Evolutionary conservation across 163 green algal genomes (phyloP).

Genomic region (Smithsoniella earleae): DNA sequence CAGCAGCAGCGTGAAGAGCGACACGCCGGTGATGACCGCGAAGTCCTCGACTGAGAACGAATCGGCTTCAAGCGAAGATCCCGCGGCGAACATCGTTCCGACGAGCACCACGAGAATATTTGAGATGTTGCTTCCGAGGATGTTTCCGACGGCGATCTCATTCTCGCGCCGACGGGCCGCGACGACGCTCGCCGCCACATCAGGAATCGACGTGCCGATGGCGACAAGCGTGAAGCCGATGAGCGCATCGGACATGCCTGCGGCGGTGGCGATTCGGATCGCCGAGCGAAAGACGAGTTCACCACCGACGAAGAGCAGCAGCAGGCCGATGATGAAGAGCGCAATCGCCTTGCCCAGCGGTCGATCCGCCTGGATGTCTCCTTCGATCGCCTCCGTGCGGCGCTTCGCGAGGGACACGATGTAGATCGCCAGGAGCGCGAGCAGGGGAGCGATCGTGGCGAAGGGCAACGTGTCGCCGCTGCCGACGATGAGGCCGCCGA

Average conservation of each 20-base stretch:
- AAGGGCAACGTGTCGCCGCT: no score
- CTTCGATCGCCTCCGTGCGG: no score
- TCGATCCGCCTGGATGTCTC: neutral
- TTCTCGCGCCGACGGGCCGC: neutral
- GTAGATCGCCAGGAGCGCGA: neutral
- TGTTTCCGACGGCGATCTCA: neutral
- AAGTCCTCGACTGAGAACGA: no score
- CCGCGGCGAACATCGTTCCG: neutral
- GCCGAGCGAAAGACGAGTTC: no score
- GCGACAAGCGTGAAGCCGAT: conserved; percentile 18
- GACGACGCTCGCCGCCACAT: neutral
- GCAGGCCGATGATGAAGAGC: neutral
- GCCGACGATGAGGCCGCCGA: no score
- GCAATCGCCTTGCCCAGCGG: no score
- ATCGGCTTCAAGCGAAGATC: no score
- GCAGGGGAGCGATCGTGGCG: neutral
- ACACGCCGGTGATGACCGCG: no score
- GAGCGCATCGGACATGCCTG: conserved; percentile 2
- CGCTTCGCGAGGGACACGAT: no score
- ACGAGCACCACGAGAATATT: neutral
- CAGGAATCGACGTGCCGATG: conserved; percentile 1
- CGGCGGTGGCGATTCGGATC: no score
- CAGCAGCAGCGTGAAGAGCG: no score
- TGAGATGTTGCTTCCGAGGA: conserved; percentile 14
- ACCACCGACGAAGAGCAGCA: neutral